phyloP scores from a whole-genome alignment of 1,284 basidiomycete species.

The Papiliotrema laurentii region DNA sequence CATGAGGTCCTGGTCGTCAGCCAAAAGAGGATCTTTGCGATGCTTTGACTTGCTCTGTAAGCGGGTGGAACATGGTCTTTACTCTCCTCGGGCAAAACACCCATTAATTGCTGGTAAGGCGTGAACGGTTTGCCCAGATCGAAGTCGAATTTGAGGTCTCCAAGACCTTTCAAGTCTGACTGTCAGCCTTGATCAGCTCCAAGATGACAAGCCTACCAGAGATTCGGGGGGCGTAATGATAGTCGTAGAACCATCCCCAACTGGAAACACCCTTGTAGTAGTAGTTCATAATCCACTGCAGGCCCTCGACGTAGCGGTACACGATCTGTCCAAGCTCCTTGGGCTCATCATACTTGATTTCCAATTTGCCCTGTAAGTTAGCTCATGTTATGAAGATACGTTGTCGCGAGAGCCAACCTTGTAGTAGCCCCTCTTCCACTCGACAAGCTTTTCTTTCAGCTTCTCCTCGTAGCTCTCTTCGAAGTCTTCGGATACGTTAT shows the following conservation, averaged over 20 bases:
- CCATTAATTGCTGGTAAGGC: conserved; percentile 98
- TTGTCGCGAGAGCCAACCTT: conserved; percentile 53
- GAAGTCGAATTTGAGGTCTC: conserved; percentile 77
- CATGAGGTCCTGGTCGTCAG: conserved; percentile 72
- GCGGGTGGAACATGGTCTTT: conserved; percentile 79
- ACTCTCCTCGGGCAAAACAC: conserved; percentile 87
- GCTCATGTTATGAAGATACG: background rate
- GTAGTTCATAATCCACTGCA: conserved; percentile 99
- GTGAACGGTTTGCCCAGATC: conserved; percentile 83
- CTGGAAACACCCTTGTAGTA: conserved; percentile 96
- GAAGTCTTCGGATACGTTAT: conserved; percentile 63
- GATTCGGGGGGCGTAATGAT: conserved; percentile 93
- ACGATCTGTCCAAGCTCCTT: conserved; percentile 64
- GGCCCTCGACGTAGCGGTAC: conserved; percentile 83
- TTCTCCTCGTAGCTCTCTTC: conserved; percentile 70
- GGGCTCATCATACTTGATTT: conserved; percentile 64
- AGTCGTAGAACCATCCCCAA: conserved; percentile 99
- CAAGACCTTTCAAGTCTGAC: conserved; percentile 70
- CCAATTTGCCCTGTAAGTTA: conserved; percentile 65
- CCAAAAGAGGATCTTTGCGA: background rate
- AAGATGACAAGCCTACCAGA: conserved; percentile 58
- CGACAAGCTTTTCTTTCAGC: conserved; percentile 76
- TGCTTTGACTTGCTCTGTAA: conserved; percentile 59
- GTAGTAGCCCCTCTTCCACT: conserved; percentile 91
- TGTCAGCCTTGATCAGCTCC: conserved; percentile 2